Conservation (phyloP, 2,329 filamentous ascomycete species). For the Exophiala spinifera region DNA sequence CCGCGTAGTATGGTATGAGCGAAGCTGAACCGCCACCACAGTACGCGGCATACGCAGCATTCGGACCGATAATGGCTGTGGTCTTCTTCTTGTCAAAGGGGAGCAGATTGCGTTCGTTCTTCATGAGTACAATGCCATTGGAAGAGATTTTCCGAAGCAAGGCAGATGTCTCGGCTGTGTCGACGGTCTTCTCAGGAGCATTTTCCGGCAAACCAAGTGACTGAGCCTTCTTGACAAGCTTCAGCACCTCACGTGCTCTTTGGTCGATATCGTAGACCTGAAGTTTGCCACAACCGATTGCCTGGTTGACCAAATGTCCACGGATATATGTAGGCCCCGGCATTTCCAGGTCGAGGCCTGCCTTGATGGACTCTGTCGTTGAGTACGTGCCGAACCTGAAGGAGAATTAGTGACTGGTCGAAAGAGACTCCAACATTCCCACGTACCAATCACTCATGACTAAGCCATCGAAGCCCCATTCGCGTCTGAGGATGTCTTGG, state of each 20-base stretch:
- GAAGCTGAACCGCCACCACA: conserved; percentile 66
- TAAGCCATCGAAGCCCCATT: conserved; percentile 47
- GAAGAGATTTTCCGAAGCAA: conserved; percentile 64
- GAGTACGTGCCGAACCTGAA: conserved; percentile 47
- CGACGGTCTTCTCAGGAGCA: conserved; percentile 52
- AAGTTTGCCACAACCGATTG: conserved; percentile 56
- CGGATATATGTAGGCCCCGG: conserved; percentile 46
- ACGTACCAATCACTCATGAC: conserved; percentile 48
- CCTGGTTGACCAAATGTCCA: conserved; percentile 39
- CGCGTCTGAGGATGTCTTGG: conserved; percentile 43
- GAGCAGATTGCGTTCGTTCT: conserved; percentile 64
- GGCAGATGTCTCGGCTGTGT: conserved; percentile 61
- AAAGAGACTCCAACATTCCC: too few relatives aligned
- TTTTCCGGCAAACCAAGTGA: conserved; percentile 54
- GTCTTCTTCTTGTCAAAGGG: conserved; percentile 52
- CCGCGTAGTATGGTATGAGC: conserved; percentile 44
- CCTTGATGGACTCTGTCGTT: conserved; percentile 43
- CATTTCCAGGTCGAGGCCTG: conserved; percentile 49
- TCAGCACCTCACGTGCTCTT: conserved; percentile 56
- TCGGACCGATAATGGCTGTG: conserved; percentile 54
- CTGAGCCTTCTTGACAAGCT: conserved; percentile 58
- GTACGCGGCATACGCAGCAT: conserved; percentile 47
- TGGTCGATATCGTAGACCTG: conserved; percentile 55
- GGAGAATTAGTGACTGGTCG: background rate
- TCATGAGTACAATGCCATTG: conserved; percentile 69